Conservation (phyloP, 2,329 filamentous ascomycete genomes). For the Monilinia vaccinii-corymbosi region DNA sequence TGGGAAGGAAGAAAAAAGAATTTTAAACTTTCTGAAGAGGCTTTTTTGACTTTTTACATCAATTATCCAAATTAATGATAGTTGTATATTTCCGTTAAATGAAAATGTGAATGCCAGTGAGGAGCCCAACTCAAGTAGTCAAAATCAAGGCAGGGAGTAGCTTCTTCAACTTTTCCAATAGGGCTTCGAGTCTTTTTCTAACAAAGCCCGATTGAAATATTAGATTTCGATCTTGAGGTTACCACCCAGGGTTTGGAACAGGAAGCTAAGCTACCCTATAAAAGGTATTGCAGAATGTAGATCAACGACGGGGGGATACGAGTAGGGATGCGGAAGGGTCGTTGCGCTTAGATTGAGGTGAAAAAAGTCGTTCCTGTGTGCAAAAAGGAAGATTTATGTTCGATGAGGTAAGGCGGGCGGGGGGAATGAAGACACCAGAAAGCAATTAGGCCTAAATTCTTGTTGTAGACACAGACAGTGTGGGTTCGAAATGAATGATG, state of each 20-base stretch:
- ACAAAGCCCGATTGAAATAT: slow-evolving; percentile 1
- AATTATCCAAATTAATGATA: background rate
- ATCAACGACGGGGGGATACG: background rate
- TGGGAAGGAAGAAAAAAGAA: background rate
- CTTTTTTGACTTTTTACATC: background rate
- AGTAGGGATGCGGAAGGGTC: background rate
- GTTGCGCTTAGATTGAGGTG: slow-evolving; percentile 1
- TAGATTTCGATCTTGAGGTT: slow-evolving; percentile 1
- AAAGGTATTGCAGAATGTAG: background rate
- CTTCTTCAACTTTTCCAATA: background rate
- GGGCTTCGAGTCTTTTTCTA: background rate
- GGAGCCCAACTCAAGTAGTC: background rate
- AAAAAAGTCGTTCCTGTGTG: background rate
- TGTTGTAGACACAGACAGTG: background rate
- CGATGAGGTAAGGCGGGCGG: background rate
- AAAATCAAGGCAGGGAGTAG: background rate
- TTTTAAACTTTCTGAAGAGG: background rate
- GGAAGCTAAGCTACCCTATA: background rate
- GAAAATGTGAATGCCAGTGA: background rate
- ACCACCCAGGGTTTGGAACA: background rate
- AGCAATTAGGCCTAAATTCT: background rate
- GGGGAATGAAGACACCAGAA: background rate
- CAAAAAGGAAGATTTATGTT: background rate
- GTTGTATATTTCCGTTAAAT: background rate
- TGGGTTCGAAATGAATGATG: background rate